Conservation (phyloP, 164 flowering plant species). For the Aristolochia californica region DNA sequence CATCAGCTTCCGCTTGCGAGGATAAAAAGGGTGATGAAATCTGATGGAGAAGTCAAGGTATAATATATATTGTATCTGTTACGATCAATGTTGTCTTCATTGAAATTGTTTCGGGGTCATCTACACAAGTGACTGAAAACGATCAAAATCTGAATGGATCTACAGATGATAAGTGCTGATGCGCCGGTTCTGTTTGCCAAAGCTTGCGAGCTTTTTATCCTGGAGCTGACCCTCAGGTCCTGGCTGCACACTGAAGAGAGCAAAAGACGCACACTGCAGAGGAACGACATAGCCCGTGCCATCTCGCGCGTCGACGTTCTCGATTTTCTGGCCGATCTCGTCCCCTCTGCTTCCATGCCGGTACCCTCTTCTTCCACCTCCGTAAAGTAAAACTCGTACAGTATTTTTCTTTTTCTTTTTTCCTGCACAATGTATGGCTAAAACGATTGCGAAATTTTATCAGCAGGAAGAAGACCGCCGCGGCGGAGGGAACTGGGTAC, state of each 20-base stretch:
- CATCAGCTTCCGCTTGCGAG: slow-evolving; percentile 22
- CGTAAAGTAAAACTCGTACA: no score
- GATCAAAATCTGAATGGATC: background rate
- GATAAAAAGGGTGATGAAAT: slow-evolving; percentile 20
- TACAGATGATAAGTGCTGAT: slow-evolving; percentile 21
- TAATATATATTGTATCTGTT: background rate
- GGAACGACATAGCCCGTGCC: slow-evolving; percentile 14
- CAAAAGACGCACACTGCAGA: slow-evolving; percentile 18
- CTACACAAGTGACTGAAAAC: background rate
- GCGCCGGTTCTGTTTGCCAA: slow-evolving; percentile 17
- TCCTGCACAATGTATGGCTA: no score
- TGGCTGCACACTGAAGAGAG: slow-evolving; percentile 21
- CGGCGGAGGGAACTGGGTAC: no score
- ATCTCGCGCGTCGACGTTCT: slow-evolving; percentile 9
- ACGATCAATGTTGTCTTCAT: background rate
- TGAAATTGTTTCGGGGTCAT: background rate
- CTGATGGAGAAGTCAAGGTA: slow-evolving; percentile 20
- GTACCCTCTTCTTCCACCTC: no score
- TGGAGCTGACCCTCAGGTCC: slow-evolving; percentile 21
- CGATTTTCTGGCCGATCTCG: slow-evolving; percentile 12
- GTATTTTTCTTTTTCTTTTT: no score
- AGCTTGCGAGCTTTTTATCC: slow-evolving; percentile 21
- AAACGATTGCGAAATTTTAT: no score
- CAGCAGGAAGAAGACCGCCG: no score
- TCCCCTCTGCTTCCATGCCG: slow-evolving; percentile 4